phyloP scores from a whole-genome alignment of 192 early-diverging fungal genomes.

The Entophlyctis helioformis region DNA sequence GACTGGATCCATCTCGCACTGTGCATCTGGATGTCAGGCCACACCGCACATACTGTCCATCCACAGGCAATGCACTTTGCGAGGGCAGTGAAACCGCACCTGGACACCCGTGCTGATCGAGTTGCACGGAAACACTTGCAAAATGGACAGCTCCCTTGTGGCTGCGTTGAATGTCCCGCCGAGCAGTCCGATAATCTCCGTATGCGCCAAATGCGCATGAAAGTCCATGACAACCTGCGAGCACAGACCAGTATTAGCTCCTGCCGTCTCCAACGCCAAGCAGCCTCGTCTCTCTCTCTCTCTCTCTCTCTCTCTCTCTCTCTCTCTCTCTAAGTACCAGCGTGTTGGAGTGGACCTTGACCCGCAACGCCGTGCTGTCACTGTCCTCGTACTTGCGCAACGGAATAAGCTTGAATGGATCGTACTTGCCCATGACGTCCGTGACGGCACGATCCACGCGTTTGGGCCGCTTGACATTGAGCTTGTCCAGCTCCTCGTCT shows the following conservation, averaged over 20 bases:
- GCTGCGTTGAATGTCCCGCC: slow-evolving; percentile 60
- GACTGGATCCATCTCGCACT: slow-evolving; percentile 90
- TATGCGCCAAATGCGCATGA: slow-evolving; percentile 79
- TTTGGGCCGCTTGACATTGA: slow-evolving; percentile 18
- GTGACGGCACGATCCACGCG: slow-evolving; percentile 3
- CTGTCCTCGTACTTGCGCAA: not conserved
- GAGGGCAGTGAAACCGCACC: no score
- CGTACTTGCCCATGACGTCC: slow-evolving; percentile 10
- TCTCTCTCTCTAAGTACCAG: no score
- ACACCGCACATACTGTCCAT: no score
- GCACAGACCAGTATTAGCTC: no score
- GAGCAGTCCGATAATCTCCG: slow-evolving; percentile 87
- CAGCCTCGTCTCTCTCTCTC: no score
- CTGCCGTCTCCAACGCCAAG: no score
- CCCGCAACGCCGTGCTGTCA: slow-evolving; percentile 12
- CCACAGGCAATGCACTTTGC: no score
- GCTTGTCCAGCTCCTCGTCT: slow-evolving; percentile 22
- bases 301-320: no score
- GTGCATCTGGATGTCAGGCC: no score
- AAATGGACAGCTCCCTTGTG: slow-evolving; percentile 37
- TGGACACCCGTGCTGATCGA: slow-evolving; percentile 70
- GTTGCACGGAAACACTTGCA: slow-evolving; percentile 67
- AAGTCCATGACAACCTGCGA: slow-evolving; percentile 79
- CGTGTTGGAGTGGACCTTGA: slow-evolving; percentile 17
- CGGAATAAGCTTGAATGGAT: slow-evolving; percentile 25